These are phyloP conservation scores for Dimargaris cristalligena DNA, from an alignment of 192 early-diverging fungal species.

Conservation along the genomic window DNA sequence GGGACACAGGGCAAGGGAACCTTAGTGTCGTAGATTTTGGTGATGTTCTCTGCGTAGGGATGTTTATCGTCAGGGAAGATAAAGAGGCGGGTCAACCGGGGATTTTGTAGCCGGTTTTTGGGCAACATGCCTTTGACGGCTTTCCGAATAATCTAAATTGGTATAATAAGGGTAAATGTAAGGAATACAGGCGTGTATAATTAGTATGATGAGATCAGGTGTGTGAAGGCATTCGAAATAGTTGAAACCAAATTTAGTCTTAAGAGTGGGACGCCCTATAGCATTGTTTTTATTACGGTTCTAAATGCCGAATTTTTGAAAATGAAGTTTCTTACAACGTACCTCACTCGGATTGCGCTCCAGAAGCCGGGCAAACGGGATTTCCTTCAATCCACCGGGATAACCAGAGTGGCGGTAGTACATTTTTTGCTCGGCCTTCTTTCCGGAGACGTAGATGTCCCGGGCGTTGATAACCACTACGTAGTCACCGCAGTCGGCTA, in stretches of 20 bases:
- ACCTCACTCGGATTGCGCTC: constrained; percentile 62
- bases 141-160: constrained; percentile 47
- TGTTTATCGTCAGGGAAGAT: constrained; percentile 76
- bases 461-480: constrained; percentile 89
- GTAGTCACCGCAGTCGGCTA: constrained; percentile 88
- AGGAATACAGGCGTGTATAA: neutral
- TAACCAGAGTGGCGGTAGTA: constrained; percentile 78
- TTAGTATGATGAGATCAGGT: neutral
- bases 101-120: constrained; percentile 75
- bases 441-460: constrained; percentile 59
- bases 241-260: neutral
- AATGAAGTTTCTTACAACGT: constrained; percentile 15
- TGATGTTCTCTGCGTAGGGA: constrained; percentile 72
- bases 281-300: neutral
- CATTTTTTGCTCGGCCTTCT: constrained; percentile 68
- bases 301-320: neutral
- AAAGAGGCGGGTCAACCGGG: constrained; percentile 51
- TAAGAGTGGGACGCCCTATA: neutral
- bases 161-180: constrained; percentile 8
- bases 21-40: constrained; percentile 54
- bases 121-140: constrained; percentile 91
- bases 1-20: constrained; percentile 24
- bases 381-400: constrained; percentile 72
- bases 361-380: constrained; percentile 52
- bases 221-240: neutral